Evolutionary conservation across 2,329 filamentous ascomycete genomes (phyloP).

Genomic region (Golovinomyces cichoracearum): DNA sequence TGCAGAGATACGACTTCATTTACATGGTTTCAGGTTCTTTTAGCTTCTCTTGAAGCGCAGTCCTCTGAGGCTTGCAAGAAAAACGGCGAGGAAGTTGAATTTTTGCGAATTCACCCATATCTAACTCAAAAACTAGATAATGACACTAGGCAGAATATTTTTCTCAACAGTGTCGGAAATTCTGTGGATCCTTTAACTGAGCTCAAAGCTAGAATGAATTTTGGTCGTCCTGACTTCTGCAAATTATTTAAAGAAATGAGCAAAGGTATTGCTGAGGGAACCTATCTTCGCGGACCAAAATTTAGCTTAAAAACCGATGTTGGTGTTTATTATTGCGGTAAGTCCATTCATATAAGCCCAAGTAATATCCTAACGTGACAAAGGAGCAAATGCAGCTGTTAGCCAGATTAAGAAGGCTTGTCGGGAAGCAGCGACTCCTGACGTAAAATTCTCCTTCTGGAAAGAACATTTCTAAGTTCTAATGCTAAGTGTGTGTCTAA

Average conservation of each 20-base stretch:
- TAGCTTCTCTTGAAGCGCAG: constrained; percentile 74
- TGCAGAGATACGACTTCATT: constrained; percentile 90
- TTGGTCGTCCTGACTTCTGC: constrained; percentile 73
- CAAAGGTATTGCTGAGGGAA: constrained; percentile 60
- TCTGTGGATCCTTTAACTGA: constrained; percentile 79
- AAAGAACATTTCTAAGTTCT: constrained; percentile 82
- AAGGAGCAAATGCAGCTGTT: constrained; percentile 25
- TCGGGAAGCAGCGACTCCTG: constrained; percentile 41
- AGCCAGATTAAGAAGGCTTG: constrained; percentile 66
- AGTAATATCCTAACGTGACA: constrained; percentile 4
- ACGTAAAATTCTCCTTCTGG: constrained; percentile 93
- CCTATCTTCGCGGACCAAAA: constrained; percentile 63
- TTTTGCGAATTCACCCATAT: constrained; percentile 94
- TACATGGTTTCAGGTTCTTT: constrained; percentile 92
- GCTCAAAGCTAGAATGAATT: constrained; percentile 71
- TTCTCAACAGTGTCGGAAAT: constrained; percentile 78
- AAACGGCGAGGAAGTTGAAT: constrained; percentile 39
- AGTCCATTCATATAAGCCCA: constrained; percentile 16
- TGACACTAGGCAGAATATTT: constrained; percentile 87
- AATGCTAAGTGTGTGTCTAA: too few relatives aligned
- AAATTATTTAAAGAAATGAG: constrained; percentile 63
- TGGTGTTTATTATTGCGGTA: constrained; percentile 94
- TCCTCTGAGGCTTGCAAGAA: constrained; percentile 40
- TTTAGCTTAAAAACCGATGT: constrained; percentile 55
- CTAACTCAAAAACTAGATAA: constrained; percentile 79